Base-by-base conservation (phyloP, 164 flowering plant genomes). In the Nymphaea thermarum region DNA sequence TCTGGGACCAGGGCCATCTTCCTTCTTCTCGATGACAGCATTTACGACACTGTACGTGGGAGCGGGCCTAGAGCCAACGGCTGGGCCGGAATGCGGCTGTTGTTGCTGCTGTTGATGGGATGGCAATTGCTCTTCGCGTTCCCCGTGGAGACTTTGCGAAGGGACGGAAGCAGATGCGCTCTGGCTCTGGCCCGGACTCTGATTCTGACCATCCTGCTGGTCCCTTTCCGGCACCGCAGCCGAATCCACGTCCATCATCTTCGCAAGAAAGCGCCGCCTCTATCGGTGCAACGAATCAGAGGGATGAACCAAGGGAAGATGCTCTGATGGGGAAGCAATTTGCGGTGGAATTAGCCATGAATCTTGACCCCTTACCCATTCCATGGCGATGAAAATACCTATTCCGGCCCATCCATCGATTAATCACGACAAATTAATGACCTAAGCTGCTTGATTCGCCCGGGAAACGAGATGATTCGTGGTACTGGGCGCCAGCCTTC, bases 1-100 rank as follows among this genome's bases (percentile, higher is more conserved):
- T 81, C 99, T 71, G 6, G 96, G 89, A 12, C 99, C 99, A 2
- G 99, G 91, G 12, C 99, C 98, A 44, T 95, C 99, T 68, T 90
- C 99, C 70, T 90, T 85, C 86, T 92, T 87, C 80, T 95, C 99
- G 12, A 90, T 75, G 16, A 89, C 65, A 3, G 94, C 94, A 68
- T 83, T 84, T 66, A 90, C 97, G 53, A 85, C 96, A 17, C 93
- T 70, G 66, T 90, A 95, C 2, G 83, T 75, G 36, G 99, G 99
- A 25, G 99, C 99, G 44, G 79, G 87, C 72, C 97, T 81, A 42
- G 99, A 96, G 63, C 97, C 99, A 67, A 84, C 87, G 3, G 80
- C 66, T 44, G 76, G 70, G 74, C 71, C 81, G 69, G 76, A 82
- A 64, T 68, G 77, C 64, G 60, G 67, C 72, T 74, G 83, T 60